Percentiles rank a stretch among this genome's conserved stretches.
Conservation (phyloP, 768 basidiomycete species). For the Mrakia blollopis region DNA sequence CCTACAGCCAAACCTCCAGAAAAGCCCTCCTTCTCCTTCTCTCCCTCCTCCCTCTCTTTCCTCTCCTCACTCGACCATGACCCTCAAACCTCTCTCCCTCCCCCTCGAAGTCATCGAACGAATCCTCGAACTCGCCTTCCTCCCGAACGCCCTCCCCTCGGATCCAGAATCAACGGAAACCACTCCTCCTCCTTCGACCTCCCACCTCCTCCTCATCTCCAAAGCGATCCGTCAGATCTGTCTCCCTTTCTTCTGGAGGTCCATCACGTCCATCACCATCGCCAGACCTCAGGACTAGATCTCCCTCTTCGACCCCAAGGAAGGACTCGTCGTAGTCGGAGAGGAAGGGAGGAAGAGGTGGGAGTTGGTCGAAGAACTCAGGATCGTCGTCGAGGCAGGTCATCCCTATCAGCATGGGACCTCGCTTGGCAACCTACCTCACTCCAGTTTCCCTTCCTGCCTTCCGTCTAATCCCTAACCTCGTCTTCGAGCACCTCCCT, state of each 20-base stretch:
- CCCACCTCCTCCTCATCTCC: neutral
- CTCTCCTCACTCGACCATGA: too few relatives aligned
- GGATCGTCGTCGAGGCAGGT: neutral
- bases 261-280: neutral
- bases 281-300: neutral
- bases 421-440: neutral
- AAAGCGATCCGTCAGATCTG: neutral
- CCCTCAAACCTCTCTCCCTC: neutral
- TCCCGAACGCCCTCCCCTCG: neutral
- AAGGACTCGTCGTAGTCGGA: neutral
- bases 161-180: neutral
- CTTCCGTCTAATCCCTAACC: neutral
- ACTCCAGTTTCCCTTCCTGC: neutral
- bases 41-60: too few relatives aligned
- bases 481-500: neutral
- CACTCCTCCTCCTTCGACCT: neutral
- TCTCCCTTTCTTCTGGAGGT: neutral
- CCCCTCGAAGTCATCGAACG: neutral
- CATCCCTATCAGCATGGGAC: neutral
- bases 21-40: too few relatives aligned
- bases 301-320: neutral
- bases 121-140: slow-evolving; percentile 3
- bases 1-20: too few relatives aligned
- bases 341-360: neutral
- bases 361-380: neutral